These are phyloP conservation scores for Sclerotinia nivalis DNA, from an alignment of 2,329 filamentous ascomycete species.

Conservation along the genomic window DNA sequence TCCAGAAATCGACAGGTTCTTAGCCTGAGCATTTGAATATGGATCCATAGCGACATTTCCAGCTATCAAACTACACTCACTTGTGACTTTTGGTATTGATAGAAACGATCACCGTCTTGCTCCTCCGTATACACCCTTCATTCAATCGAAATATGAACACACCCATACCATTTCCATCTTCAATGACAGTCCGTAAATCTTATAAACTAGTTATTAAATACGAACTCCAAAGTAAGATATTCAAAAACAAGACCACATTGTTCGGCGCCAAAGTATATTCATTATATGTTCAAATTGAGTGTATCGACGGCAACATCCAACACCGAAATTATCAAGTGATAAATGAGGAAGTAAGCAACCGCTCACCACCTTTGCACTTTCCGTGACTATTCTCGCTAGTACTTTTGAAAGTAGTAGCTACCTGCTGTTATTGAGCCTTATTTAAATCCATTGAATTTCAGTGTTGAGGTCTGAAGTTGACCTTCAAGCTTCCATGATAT, in stretches of 20 bases:
- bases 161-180: background rate
- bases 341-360: no score
- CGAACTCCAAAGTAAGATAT: background rate
- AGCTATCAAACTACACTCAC: background rate
- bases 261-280: background rate
- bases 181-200: background rate
- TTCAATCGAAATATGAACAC: background rate
- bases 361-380: no score
- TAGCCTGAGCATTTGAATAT: background rate
- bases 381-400: no score
- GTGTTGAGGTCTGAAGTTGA: background rate
- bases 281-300: background rate
- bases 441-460: background rate
- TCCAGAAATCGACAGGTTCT: no score
- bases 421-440: no score
- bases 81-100: background rate
- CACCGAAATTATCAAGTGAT: no score
- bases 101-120: background rate
- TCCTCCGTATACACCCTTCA: no score
- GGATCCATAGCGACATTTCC: background rate
- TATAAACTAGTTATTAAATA: background rate
- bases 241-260: background rate
- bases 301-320: background rate
- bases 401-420: no score
- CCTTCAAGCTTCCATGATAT: background rate